Evolutionary conservation across 2,329 filamentous ascomycete genomes (phyloP), one percentile per base, ranked within the genome.

Genomic region (Cadophora luteo-olivacea): DNA sequence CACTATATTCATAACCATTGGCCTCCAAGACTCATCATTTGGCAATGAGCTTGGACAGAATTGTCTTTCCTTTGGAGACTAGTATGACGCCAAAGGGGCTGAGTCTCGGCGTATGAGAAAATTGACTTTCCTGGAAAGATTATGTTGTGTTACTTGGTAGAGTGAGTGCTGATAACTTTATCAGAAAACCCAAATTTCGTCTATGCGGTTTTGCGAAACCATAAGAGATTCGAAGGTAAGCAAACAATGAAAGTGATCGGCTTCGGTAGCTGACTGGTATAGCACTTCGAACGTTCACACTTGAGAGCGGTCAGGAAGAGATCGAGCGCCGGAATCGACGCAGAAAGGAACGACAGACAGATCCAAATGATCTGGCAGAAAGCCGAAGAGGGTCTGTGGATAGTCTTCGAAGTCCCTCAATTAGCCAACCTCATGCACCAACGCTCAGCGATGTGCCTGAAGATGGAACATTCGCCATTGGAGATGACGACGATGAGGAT

Each of bases 301-400:
- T 98, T 0, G 95, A 98, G 77, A 96, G 92, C 75, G 96, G 93
- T 0, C 92, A 96, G 76, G 91, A 95, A 78, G 95, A 98, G 78
- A 91, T 98, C 33, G 93, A 97, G 78, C 89, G 92, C 66, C 88
- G 92, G 70, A 91, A 89, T 69, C 88, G 91, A 70, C 85, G 86
- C 68, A 87, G 85, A 77, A 90, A 97, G 82, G 88, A 93, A 75
- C 64, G 77, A 48, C 82, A 83, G 4, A 79, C 82, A 19, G 87
- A 89, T 64, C 79, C 81, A 2, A 78, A 84, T 5, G 86, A 88
- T 41, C 67, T 73, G 14, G 64, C 66, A 52, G 75, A 76, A 24
- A 79, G 80, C 55, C 78, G 80, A 25, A 83, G 88, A 68, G 89
- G 85, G 73, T 94, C 92, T 0, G 83, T 86, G 4, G 92, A 94